Conservation (phyloP, 352 stramenopile genomes). For the Phytopythium delawarense region DNA sequence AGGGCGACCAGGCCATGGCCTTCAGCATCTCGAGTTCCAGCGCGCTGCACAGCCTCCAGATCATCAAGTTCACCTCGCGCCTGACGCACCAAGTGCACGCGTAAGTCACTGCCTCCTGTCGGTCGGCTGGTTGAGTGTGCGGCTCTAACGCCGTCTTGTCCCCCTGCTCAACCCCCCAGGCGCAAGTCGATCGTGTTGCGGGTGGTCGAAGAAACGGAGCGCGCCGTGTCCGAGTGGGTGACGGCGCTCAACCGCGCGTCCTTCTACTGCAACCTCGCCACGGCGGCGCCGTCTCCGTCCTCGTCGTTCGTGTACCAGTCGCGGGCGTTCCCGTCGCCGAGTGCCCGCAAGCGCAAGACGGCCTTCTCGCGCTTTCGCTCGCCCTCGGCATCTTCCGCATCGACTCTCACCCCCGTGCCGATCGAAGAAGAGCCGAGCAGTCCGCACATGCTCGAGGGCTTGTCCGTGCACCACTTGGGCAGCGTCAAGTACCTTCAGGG, state of each 20-base stretch:
- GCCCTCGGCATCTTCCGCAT: constrained; percentile 36
- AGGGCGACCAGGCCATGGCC: constrained; percentile 52
- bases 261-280: constrained; percentile 60
- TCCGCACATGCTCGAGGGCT: constrained; percentile 16
- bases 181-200: constrained; percentile 64
- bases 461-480: constrained; percentile 58
- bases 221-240: constrained; percentile 45
- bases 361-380: constrained; percentile 65
- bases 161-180: constrained; percentile 9
- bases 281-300: constrained; percentile 28
- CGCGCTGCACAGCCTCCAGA: constrained; percentile 45
- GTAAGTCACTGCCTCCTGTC: constrained; percentile 20
- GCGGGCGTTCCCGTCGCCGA: constrained; percentile 19
- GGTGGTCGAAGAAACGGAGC: constrained; percentile 54
- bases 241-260: constrained; percentile 66
- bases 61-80: constrained; percentile 70
- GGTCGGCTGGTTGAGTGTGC: neutral
- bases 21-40: constrained; percentile 72
- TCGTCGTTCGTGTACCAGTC: constrained; percentile 25
- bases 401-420: constrained; percentile 10
- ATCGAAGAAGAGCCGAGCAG: constrained; percentile 23
- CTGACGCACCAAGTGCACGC: constrained; percentile 61
- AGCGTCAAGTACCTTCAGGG: constrained; percentile 79
- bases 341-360: constrained; percentile 24
- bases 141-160: neutral